Base-by-base conservation (phyloP, 2,329 filamentous ascomycete genomes). In the Diplodia mutila region DNA sequence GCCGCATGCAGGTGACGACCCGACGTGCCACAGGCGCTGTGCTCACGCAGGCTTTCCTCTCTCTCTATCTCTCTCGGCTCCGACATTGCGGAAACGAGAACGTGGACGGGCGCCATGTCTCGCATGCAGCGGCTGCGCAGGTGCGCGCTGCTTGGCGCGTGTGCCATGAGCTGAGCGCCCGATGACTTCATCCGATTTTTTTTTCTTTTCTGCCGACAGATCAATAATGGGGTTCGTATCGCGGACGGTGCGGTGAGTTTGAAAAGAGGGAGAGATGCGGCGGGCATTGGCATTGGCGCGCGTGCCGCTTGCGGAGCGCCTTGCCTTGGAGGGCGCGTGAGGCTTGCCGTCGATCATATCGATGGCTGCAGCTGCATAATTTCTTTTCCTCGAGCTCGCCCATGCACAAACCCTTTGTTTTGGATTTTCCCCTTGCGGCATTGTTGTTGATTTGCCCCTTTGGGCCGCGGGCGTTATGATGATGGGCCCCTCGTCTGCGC, bases 321-420 rank as follows among this genome's bases (percentile, higher is more conserved):
- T n/a, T n/a, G 59, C 59, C 59, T 51, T 61, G 57, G 46, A 46
- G 42, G 27, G 42, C 39, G 39, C 27, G 59, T 63, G 59, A 51
- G 46, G 37, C 39, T 48, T 32, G 32, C n/a, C 29, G 59, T 63
- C 59, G 59, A 63, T 63, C 59, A 63, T 51, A 12, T 51, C 37
- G 59, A 12, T 29, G 21, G 42, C 18, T 63, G 59, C 59, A 63
- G 42, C 18, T 63, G 59, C 59, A 63, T 51, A 63, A 61, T n/a
- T 63, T 51, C 27, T 59, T 18, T 59, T 18, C 25, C 4, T 32
- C 25, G 23, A 12, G 21, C 29, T 1, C 12, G 25, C n/a, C 48
- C 29, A 29, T 49, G 59, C 32, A 37, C 27, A 51, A n/a, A 48
- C 57, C 34, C n/a, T 59, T 25, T 63, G 57, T 61, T 61, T 25